These are phyloP conservation scores for Saprolegnia diclina DNA, from an alignment of 352 stramenopile genomes.

Conservation along the genomic window DNA sequence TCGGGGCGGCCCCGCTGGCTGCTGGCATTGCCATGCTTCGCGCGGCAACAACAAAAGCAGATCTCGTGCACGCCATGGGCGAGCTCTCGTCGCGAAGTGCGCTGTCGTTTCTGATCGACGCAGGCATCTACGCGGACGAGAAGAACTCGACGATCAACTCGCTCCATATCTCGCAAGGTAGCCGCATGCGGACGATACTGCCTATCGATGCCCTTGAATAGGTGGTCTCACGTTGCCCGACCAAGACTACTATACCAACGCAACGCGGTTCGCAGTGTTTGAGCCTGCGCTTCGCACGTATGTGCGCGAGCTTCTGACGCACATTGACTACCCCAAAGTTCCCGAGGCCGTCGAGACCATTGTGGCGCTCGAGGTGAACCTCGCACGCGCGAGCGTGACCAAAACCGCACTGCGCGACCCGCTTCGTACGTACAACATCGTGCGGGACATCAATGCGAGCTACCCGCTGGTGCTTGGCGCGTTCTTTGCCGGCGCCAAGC, in stretches of 20 bases:
- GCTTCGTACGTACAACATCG: slow-evolving; percentile 85
- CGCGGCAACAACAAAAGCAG: slow-evolving; percentile 31
- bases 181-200: too few species aligned
- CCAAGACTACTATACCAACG: slow-evolving; percentile 90
- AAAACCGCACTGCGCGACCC: slow-evolving; percentile 88
- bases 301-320: slow-evolving; percentile 64
- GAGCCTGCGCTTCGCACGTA: slow-evolving; percentile 65
- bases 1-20: slow-evolving; percentile 41
- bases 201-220: too few species aligned
- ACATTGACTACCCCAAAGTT: slow-evolving; percentile 42
- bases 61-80: slow-evolving; percentile 50
- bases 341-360: slow-evolving; percentile 46
- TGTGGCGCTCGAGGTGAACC: slow-evolving; percentile 73
- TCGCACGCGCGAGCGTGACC: slow-evolving; percentile 81
- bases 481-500: slow-evolving; percentile 46
- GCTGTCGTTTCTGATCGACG: slow-evolving; percentile 73
- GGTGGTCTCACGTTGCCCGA: slow-evolving; percentile 84
- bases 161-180: slow-evolving; percentile 73
- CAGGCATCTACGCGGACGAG: slow-evolving; percentile 70
- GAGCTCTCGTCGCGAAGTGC: slow-evolving; percentile 42
- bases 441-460: slow-evolving; percentile 51
- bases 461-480: slow-evolving; percentile 55
- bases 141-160: slow-evolving; percentile 78
- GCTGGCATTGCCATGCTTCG: slow-evolving; percentile 39
- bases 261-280: slow-evolving; percentile 68